Conservation (phyloP, 2,329 filamentous ascomycete species). For the Erysiphe neolycopersici region DNA sequence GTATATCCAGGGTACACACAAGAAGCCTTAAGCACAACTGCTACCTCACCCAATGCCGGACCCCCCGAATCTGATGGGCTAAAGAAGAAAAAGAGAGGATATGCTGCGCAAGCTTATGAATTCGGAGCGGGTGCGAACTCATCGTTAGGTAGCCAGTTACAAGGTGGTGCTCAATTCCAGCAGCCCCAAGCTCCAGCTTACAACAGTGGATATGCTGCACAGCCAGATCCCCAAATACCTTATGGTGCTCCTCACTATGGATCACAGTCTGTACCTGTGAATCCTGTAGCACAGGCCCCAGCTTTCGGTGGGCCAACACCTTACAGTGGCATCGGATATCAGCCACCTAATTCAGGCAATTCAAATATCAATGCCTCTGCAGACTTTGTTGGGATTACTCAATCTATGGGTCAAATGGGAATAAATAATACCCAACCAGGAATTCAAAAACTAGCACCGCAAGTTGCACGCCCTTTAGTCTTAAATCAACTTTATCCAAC, state of each 20-base stretch:
- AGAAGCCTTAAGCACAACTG: slow-evolving; percentile 9
- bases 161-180: slow-evolving; percentile 22
- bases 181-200: slow-evolving; percentile 15
- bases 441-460: slow-evolving; percentile 19
- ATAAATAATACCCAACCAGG: slow-evolving; percentile 19
- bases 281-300: slow-evolving; percentile 9
- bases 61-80: slow-evolving; percentile 19
- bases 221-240: slow-evolving; percentile 8
- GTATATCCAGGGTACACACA: slow-evolving; percentile 20
- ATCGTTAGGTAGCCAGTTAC: slow-evolving; percentile 35
- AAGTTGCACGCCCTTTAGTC: slow-evolving; percentile 22
- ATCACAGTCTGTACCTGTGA: slow-evolving; percentile 5
- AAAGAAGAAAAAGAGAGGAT: slow-evolving; percentile 79
- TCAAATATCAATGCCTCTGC: slow-evolving; percentile 19
- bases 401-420: slow-evolving; percentile 60
- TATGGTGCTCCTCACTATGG: slow-evolving; percentile 12
- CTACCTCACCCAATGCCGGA: slow-evolving; percentile 10
- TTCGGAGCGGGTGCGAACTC: slow-evolving; percentile 75
- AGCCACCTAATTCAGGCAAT: slow-evolving; percentile 41
- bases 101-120: slow-evolving; percentile 84
- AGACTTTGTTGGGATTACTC: slow-evolving; percentile 44
- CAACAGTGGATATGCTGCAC: slow-evolving; percentile 13
- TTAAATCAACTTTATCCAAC: slow-evolving; percentile 82
- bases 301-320: slow-evolving; percentile 13
- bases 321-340: slow-evolving; percentile 28